Evolutionary conservation across 192 early-diverging fungal species (phyloP).

Genomic region (Haplosporangium gracile): DNA sequence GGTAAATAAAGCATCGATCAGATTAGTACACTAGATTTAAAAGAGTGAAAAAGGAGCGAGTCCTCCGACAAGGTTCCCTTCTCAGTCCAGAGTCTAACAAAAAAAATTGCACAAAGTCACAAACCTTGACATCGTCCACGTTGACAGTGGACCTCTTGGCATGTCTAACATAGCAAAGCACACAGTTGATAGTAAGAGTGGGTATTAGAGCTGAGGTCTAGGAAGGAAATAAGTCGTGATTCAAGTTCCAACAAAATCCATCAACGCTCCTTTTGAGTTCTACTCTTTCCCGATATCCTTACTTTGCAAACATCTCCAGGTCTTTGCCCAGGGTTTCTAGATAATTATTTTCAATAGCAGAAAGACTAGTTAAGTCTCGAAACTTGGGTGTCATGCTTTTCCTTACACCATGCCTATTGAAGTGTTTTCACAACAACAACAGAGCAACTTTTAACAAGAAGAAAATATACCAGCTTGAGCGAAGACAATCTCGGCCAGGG

Average conservation of each 20-base stretch:
- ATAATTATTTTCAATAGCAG: conserved; percentile 2
- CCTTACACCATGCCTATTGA: not conserved
- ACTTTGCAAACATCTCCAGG: conserved; percentile 58
- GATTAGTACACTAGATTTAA: not conserved
- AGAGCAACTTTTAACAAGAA: not conserved
- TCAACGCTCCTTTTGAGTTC: not conserved
- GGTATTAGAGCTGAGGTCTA: no score
- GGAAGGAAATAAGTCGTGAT: no score
- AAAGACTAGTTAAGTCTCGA: not conserved
- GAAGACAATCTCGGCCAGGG: conserved; percentile 55
- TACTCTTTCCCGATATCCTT: not conserved
- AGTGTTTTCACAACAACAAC: no score
- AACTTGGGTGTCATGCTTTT: not conserved
- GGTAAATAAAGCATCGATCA: not conserved
- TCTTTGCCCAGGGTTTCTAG: conserved; percentile 57
- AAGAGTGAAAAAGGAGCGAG: not conserved
- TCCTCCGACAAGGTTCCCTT: no score
- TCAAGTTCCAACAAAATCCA: not conserved
- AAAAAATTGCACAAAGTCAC: not conserved
- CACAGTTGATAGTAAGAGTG: not conserved
- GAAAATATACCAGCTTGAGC: conserved; percentile 47
- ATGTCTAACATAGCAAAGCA: conserved; percentile 30
- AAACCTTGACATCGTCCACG: conserved; percentile 61
- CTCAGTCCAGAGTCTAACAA: not conserved
- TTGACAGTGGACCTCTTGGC: conserved; percentile 56